phyloP scores from a whole-genome alignment of 108 stramenopile genomes.

The Thalassiosira profunda region DNA sequence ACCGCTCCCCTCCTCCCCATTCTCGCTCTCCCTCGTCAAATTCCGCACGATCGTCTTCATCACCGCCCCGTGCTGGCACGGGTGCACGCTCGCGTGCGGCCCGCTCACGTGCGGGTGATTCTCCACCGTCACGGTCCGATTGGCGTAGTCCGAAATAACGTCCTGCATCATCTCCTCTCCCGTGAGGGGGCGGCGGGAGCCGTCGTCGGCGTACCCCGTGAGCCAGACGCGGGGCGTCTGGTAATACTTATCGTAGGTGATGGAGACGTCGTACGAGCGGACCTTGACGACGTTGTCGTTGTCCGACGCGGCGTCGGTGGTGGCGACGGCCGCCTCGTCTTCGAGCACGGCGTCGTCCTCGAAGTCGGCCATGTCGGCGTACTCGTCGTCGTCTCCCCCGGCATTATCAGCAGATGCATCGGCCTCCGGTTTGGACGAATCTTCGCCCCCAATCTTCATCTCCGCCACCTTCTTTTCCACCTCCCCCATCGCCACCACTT shows the following conservation, averaged over 20 bases:
- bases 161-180: conserved; percentile 97
- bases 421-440: background rate
- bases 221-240: conserved; percentile 99
- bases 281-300: conserved; percentile 75
- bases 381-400: conserved; percentile 74
- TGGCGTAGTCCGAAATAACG: conserved; percentile 98
- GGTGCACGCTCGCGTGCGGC: conserved; percentile 96
- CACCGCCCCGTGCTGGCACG: conserved; percentile 98
- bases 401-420: conserved; percentile 4
- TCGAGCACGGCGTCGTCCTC: conserved; percentile 83
- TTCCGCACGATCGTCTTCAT: conserved; percentile 98
- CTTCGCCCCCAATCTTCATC: conserved; percentile 1
- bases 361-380: conserved; percentile 92
- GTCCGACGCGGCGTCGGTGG: background rate
- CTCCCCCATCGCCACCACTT: conserved; percentile 43
- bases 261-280: conserved; percentile 95
- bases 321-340: conserved; percentile 71
- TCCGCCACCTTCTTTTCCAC: conserved; percentile 7
- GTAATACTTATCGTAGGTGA: conserved; percentile 99
- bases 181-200: conserved; percentile 77
- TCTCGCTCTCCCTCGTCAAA: conserved; percentile 64
- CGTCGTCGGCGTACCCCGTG: conserved; percentile 88
- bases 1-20: conserved; percentile 10
- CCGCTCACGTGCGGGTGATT: conserved; percentile 92
- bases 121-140: conserved; percentile 99